Base-by-base conservation (phyloP, 2,329 filamentous ascomycete genomes). In the Sporothrix protearum region DNA sequence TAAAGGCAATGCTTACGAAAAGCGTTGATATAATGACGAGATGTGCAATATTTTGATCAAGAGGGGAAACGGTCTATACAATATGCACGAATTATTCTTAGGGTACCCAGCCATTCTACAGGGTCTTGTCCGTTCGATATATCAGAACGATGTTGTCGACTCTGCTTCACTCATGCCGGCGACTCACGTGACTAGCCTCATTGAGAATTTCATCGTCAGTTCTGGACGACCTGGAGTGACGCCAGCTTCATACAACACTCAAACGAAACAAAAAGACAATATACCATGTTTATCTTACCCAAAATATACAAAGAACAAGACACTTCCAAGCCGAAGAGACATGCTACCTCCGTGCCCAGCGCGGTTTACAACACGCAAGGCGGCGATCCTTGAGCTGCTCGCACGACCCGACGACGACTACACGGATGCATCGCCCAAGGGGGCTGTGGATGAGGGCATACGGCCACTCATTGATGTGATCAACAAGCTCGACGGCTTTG, bases 371-470 rank as follows among this genome's bases (percentile, higher is more conserved):
- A 67, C 71, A 25, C 91, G 88, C 78, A 98, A 97, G 81, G 79
- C 81, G 68, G 89, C 86, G 73, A 96, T 97, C 75, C 82, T 97
- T 16, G 81, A 85, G 55, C 87, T 90, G 75, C 88, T 97, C 2
- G 83, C 88, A 9, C 84, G 89, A 3, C 91, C 93, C 0, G 87
- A 88, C 57, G 85, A 84, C 3, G 86, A 91, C 72, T 97, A 97
- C 80, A 87, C 88, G 53, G 95, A 97, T 80, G 86, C 91, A 8
- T 97, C 93, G 0, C 94, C 95, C 2, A 97, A 97, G 82, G 95
- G 94, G 19, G 91, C 89, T 0, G 87, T 98, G 25, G 95, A 98
- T 79, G 87, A 83, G 64, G 91, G 89, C 0, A 94, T 98, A 75
- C 87, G 90, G 63, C 85, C 89, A 28, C 83, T 97, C 70, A 94